A percentile compares a stretch with the other conserved stretches of the same genome.
Evolutionary conservation across 805 yeast genomes (phyloP).

Genomic region (Metschnikowia shivogae): DNA sequence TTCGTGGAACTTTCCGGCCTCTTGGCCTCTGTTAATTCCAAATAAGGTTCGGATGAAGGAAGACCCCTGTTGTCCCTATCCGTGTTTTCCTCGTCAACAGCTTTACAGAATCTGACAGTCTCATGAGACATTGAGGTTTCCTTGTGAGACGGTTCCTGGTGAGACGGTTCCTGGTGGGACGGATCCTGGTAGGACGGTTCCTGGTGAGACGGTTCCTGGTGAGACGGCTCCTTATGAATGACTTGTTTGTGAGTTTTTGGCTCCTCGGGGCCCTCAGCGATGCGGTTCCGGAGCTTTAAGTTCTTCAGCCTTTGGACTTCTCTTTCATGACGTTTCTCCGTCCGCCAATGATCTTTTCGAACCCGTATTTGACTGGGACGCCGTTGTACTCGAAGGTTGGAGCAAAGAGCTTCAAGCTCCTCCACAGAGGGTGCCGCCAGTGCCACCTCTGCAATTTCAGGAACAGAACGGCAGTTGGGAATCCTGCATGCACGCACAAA

Average conservation of each 20-base stretch:
- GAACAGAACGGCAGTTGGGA: background rate
- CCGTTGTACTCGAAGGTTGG: background rate
- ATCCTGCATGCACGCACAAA: constrained; percentile 2
- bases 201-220: too few species aligned
- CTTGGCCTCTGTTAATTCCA: too few species aligned
- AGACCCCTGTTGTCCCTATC: too few species aligned
- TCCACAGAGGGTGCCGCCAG: background rate
- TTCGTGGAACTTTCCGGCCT: too few species aligned
- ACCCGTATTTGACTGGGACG: background rate
- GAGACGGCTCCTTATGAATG: too few species aligned
- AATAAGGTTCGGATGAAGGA: too few species aligned
- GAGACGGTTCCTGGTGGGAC: background rate
- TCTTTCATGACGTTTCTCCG: background rate
- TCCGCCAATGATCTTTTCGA: constrained; percentile 3
- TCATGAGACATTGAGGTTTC: too few species aligned
- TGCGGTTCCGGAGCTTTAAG: background rate
- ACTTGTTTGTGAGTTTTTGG: too few species aligned
- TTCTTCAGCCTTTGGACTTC: background rate
- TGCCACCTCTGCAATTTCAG: background rate
- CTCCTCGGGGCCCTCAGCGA: background rate
- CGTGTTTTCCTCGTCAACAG: too few species aligned
- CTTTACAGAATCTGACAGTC: too few species aligned
- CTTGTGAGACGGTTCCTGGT: too few species aligned
- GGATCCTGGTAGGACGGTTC: too few species aligned
- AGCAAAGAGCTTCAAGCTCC: background rate